Conservation (phyloP, 2,329 filamentous ascomycete genomes). For the Sporothrix protearum region DNA sequence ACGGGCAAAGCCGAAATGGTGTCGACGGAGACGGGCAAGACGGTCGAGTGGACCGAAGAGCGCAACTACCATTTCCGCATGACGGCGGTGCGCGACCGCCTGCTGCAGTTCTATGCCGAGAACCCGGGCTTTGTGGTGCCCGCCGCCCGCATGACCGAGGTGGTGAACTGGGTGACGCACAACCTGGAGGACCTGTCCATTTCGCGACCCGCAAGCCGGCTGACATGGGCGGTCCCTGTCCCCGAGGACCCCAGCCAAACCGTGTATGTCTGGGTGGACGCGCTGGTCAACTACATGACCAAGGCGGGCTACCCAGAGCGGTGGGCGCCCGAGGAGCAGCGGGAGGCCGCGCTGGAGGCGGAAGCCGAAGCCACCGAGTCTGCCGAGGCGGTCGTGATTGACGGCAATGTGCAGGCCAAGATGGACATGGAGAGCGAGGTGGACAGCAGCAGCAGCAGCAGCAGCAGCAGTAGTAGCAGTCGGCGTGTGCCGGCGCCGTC, state of each 20-base stretch:
- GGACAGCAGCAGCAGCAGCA: neutral
- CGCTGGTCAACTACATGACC: conserved; percentile 89
- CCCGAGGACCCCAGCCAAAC: conserved; percentile 82
- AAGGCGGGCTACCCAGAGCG: conserved; percentile 72
- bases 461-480: too few species aligned
- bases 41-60: conserved; percentile 93
- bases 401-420: conserved; percentile 16
- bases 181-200: conserved; percentile 80
- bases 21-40: conserved; percentile 81
- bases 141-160: conserved; percentile 66
- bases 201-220: conserved; percentile 71
- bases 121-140: conserved; percentile 80
- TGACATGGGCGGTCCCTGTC: conserved; percentile 86
- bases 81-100: conserved; percentile 71
- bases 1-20: conserved; percentile 82
- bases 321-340: conserved; percentile 52
- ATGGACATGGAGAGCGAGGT: neutral
- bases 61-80: conserved; percentile 93
- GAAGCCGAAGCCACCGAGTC: conserved; percentile 11
- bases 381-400: neutral
- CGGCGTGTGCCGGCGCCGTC: neutral
- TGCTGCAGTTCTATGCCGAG: conserved; percentile 73
- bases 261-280: conserved; percentile 98
- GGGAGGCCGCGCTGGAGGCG: conserved; percentile 8
- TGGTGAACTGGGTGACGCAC: conserved; percentile 70